Evolutionary conservation across 148 eudicot genomes (phyloP).

Genomic region (Rhododendron griersonianum): DNA sequence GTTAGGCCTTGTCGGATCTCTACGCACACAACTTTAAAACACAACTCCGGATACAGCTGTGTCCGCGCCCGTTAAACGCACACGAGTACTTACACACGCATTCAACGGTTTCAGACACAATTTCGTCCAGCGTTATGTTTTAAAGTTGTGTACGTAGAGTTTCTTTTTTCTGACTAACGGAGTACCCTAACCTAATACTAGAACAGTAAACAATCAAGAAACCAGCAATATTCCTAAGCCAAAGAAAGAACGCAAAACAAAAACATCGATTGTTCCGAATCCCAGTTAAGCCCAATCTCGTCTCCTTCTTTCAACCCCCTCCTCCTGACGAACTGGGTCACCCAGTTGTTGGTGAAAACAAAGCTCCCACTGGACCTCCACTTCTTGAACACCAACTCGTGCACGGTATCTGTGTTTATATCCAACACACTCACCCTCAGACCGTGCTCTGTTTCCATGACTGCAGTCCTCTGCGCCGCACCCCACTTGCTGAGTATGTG

Average conservation of each 20-base stretch:
- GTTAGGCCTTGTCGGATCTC: no score
- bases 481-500: background rate
- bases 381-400: background rate
- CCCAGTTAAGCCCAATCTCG: constrained; percentile 16
- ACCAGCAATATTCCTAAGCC: background rate
- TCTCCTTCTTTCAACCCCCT: constrained; percentile 1
- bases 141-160: no score
- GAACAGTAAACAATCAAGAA: background rate
- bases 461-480: background rate
- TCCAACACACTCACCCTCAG: background rate
- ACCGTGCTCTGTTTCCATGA: background rate
- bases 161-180: no score
- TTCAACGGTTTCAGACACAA: no score
- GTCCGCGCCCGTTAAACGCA: no score
- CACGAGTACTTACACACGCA: no score
- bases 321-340: background rate
- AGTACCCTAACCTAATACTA: no score
- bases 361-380: background rate
- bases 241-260: constrained; percentile 4
- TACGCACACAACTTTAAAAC: no score
- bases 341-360: background rate
- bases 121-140: no score
- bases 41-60: no score
- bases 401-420: background rate
- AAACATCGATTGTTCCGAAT: background rate